Conservation (phyloP, 2,329 filamentous ascomycete genomes). For the Mycosphaerella sp. region DNA sequence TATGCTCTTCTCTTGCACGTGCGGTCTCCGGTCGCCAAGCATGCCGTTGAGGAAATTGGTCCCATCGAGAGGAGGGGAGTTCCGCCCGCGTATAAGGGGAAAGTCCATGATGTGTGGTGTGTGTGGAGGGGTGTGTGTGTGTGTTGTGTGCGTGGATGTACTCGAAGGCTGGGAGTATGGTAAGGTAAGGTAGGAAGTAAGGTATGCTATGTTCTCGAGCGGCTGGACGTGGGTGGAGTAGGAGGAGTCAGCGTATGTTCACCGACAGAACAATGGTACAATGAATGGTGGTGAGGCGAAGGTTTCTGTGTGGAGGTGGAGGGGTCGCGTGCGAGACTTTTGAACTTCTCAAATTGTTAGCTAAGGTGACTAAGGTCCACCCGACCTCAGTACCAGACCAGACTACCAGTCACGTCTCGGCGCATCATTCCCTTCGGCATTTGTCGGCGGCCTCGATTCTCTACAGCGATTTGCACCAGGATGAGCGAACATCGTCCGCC, state of each 20-base stretch:
- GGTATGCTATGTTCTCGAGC: not conserved
- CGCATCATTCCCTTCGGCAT: not conserved
- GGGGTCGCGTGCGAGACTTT: not conserved
- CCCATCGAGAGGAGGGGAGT: slow-evolving; percentile 17
- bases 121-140: no score
- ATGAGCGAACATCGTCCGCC: not conserved
- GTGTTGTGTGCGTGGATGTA: not conserved
- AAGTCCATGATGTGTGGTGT: slow-evolving; percentile 21
- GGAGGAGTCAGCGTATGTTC: not conserved
- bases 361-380: not conserved
- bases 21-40: slow-evolving; percentile 33
- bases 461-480: not conserved
- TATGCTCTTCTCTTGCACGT: slow-evolving; percentile 42
- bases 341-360: not conserved
- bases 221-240: not conserved
- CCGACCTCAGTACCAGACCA: not conserved
- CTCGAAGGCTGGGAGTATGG: not conserved
- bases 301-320: not conserved
- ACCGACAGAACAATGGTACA: not conserved
- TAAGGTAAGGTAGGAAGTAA: no score
- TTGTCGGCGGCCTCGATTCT: slow-evolving; percentile 2
- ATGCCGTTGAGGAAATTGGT: slow-evolving; percentile 24
- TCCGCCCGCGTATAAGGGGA: slow-evolving; percentile 19
- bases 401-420: not conserved
- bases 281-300: not conserved